A percentile compares a stretch with the other conserved stretches of the same genome.
Evolutionary conservation across 2,329 filamentous ascomycete species (phyloP).

Genomic region (Rhytidhysteron rufulum): DNA sequence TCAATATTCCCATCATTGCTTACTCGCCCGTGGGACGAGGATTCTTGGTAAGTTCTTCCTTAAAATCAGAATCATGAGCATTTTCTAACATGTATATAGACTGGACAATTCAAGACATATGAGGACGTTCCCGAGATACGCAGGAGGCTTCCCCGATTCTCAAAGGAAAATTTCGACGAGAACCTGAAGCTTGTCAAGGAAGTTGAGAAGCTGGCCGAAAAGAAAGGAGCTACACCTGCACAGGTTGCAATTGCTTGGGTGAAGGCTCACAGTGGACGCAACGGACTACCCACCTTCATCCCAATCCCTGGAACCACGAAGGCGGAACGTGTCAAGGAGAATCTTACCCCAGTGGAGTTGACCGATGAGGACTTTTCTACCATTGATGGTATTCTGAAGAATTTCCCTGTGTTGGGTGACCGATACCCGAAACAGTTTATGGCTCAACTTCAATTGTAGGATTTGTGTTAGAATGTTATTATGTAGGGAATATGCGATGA

Average conservation of each 20-base stretch:
- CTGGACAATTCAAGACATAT: slow-evolving; percentile 40
- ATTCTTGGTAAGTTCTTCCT: slow-evolving; percentile 45
- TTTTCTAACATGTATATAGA: slow-evolving; percentile 52
- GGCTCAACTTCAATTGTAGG: too few relatives aligned
- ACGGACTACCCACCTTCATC: slow-evolving; percentile 57
- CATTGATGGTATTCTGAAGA: slow-evolving; percentile 50
- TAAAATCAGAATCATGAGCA: too few relatives aligned
- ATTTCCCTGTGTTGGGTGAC: slow-evolving; percentile 39
- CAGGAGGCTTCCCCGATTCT: slow-evolving; percentile 55
- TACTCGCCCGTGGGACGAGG: slow-evolving; percentile 69
- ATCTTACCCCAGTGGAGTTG: slow-evolving; percentile 53
- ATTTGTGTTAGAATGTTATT: too few relatives aligned
- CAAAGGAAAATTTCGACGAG: slow-evolving; percentile 58
- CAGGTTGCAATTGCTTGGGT: slow-evolving; percentile 68
- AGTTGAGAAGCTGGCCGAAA: slow-evolving; percentile 56
- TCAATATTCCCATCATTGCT: slow-evolving; percentile 63
- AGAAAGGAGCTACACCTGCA: slow-evolving; percentile 56
- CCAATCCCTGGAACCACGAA: slow-evolving; percentile 65
- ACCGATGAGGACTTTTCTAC: slow-evolving; percentile 48
- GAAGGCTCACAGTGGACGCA: slow-evolving; percentile 45
- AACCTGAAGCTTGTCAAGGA: slow-evolving; percentile 62
- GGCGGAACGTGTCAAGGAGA: slow-evolving; percentile 57
- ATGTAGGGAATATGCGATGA: too few relatives aligned
- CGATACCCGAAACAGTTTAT: too few relatives aligned
- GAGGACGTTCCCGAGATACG: slow-evolving; percentile 57